phyloP scores from a whole-genome alignment of 208 protist genomes.

The Spironucleus salmonicida region DNA sequence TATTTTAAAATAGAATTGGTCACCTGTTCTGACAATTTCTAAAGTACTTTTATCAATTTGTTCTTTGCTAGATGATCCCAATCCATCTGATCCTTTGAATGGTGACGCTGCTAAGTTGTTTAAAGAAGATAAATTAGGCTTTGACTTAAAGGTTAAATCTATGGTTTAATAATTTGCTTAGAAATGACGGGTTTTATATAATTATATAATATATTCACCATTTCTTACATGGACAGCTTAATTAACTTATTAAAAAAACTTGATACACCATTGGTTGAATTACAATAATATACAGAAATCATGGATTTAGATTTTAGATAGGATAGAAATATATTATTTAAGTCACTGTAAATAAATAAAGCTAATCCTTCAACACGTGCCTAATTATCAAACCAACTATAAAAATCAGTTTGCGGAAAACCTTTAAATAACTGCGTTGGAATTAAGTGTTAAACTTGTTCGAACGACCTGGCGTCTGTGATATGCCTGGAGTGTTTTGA shows the following conservation, averaged over 20 bases:
- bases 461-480: neutral
- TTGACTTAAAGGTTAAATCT: neutral
- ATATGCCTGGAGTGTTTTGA: constrained; percentile 20
- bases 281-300: too few relatives aligned
- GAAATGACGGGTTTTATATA: too few relatives aligned
- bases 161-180: too few relatives aligned
- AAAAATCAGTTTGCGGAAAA: neutral
- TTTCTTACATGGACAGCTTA: too few relatives aligned
- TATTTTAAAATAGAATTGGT: constrained; percentile 75
- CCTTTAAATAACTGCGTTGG: neutral
- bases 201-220: too few relatives aligned
- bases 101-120: neutral
- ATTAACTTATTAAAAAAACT: too few relatives aligned
- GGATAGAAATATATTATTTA: too few relatives aligned
- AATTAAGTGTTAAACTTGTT: constrained; percentile 1
- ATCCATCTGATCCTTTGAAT: constrained; percentile 66
- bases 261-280: too few relatives aligned
- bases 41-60: constrained; percentile 93
- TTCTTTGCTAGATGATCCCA: constrained; percentile 92
- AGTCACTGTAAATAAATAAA: too few relatives aligned
- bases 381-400: too few relatives aligned
- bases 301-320: too few relatives aligned
- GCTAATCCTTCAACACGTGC: too few relatives aligned
- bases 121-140: neutral
- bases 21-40: constrained; percentile 83